phyloP scores from a whole-genome alignment of 176 grass and related monocot genomes.

The Oryza rufipogon region DNA sequence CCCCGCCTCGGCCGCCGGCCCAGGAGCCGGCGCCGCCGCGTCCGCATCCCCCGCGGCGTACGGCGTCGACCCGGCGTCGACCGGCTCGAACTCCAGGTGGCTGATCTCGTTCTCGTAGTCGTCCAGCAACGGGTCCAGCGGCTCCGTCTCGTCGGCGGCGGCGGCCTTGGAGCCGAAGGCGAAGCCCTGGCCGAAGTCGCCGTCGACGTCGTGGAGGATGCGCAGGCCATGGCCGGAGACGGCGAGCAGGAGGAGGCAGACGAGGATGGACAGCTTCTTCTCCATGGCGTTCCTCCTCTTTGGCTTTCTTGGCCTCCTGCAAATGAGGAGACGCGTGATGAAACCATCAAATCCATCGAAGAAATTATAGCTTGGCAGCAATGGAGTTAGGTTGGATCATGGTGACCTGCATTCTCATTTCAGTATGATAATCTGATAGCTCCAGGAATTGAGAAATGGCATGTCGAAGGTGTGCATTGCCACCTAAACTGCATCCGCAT shows the following conservation, averaged over 20 bases:
- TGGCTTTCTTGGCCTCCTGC: background rate
- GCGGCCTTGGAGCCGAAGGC: conserved; percentile 30
- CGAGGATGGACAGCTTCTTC: conserved; percentile 18
- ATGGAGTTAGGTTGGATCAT: conserved; percentile 45
- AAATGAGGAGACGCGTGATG: background rate
- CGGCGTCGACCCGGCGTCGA: conserved; percentile 21
- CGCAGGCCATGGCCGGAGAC: conserved; percentile 22
- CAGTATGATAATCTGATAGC: background rate
- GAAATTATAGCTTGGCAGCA: conserved; percentile 1
- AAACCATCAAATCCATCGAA: accelerated
- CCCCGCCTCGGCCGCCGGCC: background rate
- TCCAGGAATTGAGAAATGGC: background rate
- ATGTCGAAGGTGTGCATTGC: conserved; percentile 12
- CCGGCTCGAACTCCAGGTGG: conserved; percentile 54
- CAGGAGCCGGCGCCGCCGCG: background rate
- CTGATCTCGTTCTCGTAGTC: conserved; percentile 57
- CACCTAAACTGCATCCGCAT: conserved; percentile 41
- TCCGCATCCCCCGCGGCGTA: background rate
- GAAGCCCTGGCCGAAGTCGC: conserved; percentile 24
- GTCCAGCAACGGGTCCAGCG: conserved; percentile 18
- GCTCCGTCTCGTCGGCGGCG: conserved; percentile 22
- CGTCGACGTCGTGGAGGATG: conserved; percentile 38
- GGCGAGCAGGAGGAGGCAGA: conserved; percentile 27
- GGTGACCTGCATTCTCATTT: conserved; percentile 41
- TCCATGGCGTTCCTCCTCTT: conserved; percentile 38